phyloP scores from a whole-genome alignment of 495 filamentous ascomycete species.

The Podospora pseudoanserina region DNA sequence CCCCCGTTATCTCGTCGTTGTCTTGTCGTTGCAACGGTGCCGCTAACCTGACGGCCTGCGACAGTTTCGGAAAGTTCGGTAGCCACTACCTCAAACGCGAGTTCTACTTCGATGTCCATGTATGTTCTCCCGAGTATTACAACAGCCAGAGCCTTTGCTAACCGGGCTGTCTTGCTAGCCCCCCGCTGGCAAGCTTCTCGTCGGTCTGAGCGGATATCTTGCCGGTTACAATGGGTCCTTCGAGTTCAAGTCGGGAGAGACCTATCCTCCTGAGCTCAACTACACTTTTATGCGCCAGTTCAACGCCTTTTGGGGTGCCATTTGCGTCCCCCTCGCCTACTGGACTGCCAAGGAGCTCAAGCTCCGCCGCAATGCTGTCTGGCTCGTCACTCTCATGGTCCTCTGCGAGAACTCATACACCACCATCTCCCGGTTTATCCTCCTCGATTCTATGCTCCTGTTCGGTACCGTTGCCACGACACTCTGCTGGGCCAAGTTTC shows the following conservation, averaged over 20 bases:
- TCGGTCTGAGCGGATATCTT: conserved; percentile 90
- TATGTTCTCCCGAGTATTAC: conserved; percentile 25
- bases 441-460: conserved; percentile 95
- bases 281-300: conserved; percentile 99
- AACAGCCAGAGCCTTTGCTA: conserved; percentile 9
- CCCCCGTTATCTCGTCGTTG: conserved; percentile 7
- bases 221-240: conserved; percentile 99
- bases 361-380: conserved; percentile 79
- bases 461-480: conserved; percentile 97
- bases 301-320: conserved; percentile 89
- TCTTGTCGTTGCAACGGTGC: conserved; percentile 11
- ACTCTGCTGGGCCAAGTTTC: conserved; percentile 94
- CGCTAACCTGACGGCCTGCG: conserved; percentile 27
- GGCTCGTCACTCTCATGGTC: conserved; percentile 94
- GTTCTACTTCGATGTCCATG: conserved; percentile 94
- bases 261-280: conserved; percentile 87
- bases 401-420: conserved; percentile 98
- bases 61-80: conserved; percentile 96
- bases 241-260: conserved; percentile 98
- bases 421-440: conserved; percentile 95
- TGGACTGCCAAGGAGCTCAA: conserved; percentile 89
- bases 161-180: conserved; percentile 54
- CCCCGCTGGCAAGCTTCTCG: conserved; percentile 95
- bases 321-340: conserved; percentile 92
- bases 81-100: conserved; percentile 98